phyloP scores from a whole-genome alignment of 2,329 filamentous ascomycete genomes.

The Cercospora nicotianae region DNA sequence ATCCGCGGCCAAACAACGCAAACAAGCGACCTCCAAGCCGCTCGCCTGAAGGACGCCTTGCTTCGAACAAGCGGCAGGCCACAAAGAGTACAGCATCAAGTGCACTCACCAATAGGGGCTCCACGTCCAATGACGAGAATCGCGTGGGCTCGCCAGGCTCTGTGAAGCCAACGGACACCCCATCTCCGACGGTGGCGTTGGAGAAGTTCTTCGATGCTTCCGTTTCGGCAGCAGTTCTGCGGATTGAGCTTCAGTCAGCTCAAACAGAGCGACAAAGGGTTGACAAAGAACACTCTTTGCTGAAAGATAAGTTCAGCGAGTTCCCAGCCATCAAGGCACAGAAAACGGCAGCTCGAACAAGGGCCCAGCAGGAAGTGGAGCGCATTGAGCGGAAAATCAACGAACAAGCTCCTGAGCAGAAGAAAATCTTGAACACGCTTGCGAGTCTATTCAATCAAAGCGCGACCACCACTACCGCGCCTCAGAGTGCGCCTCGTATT shows the following conservation, averaged over 20 bases:
- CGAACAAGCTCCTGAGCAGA: not conserved
- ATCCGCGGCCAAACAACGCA: conserved; percentile 1
- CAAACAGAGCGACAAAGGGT: not conserved
- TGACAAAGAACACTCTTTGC: conserved; percentile 4
- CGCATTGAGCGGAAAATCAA: conserved; percentile 3
- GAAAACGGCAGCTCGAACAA: conserved; percentile 9
- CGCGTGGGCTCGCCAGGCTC: not conserved
- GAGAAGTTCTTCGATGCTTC: conserved; percentile 8
- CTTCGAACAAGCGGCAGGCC: conserved; percentile 6
- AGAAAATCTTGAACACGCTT: not conserved
- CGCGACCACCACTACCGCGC: not conserved
- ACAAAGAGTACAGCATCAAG: not conserved
- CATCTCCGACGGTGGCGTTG: not conserved
- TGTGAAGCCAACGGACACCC: not conserved
- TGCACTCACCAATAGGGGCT: not conserved
- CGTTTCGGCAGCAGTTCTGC: not conserved
- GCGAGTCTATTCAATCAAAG: conserved; percentile 4
- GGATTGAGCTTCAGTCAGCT: conserved; percentile 1
- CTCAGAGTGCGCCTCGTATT: not conserved
- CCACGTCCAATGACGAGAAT: not conserved
- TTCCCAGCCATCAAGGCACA: conserved; percentile 20
- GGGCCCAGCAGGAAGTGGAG: conserved; percentile 1
- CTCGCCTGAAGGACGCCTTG: conserved; percentile 8
- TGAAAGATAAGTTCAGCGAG: not conserved
- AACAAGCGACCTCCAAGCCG: conserved; percentile 8